Evolutionary conservation across 805 yeast species (phyloP).

Genomic region (Saccharomycopsis lassenensis): DNA sequence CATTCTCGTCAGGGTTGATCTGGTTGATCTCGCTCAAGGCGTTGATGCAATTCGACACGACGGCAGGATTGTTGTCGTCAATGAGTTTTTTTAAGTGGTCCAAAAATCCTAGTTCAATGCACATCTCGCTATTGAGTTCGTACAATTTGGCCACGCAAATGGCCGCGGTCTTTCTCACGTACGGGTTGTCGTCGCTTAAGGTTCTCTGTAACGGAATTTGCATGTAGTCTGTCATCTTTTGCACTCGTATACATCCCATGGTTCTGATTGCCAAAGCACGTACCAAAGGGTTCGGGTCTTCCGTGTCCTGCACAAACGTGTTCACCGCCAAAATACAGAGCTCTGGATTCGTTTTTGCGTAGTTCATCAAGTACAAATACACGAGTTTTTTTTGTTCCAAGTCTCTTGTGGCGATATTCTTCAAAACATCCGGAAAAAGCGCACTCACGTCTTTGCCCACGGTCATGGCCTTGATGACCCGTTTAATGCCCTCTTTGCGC

Average conservation of each 20-base stretch:
- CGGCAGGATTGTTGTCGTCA: constrained; percentile 91
- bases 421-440: constrained; percentile 88
- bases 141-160: constrained; percentile 93
- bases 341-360: constrained; percentile 94
- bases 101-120: constrained; percentile 80
- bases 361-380: constrained; percentile 89
- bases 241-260: constrained; percentile 96
- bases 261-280: constrained; percentile 95
- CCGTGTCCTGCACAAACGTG: constrained; percentile 90
- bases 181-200: constrained; percentile 86
- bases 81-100: constrained; percentile 54
- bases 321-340: constrained; percentile 91
- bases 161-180: constrained; percentile 95
- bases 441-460: constrained; percentile 93
- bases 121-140: constrained; percentile 69
- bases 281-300: constrained; percentile 92
- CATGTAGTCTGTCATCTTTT: constrained; percentile 90
- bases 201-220: constrained; percentile 82
- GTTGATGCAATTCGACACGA: constrained; percentile 85
- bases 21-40: constrained; percentile 78
- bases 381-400: constrained; percentile 94
- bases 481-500: constrained; percentile 91
- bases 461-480: constrained; percentile 97
- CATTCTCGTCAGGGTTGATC: constrained; percentile 43
- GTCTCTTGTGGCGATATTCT: constrained; percentile 94